These are phyloP conservation scores for Arctium minus DNA, from an alignment of 129 eudicot genomes.

Conservation along the genomic window DNA sequence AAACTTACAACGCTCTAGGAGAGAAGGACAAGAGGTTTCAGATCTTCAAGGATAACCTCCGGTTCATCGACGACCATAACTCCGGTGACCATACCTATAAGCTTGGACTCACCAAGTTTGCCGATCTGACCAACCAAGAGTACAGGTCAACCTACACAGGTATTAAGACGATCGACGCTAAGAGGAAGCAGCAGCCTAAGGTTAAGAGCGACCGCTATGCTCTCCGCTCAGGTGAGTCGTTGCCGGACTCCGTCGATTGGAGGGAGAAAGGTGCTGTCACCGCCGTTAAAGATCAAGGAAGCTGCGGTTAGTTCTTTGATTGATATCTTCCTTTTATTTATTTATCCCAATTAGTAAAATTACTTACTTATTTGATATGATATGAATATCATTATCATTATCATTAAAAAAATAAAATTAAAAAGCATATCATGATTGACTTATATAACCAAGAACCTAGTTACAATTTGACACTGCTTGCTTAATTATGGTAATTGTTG, in stretches of 20 bases:
- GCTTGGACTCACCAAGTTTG: conserved; percentile 71
- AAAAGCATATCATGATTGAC: neutral
- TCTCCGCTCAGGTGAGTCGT: conserved; percentile 41
- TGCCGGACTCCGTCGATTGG: conserved; percentile 83
- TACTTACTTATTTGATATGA: too few species aligned
- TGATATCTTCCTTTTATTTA: neutral
- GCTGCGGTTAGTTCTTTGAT: conserved; percentile 53
- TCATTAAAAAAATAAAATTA: too few species aligned
- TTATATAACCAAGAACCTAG: neutral
- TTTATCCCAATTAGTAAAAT: too few species aligned
- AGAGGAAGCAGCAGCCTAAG: conserved; percentile 20
- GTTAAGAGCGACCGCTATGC: conserved; percentile 48
- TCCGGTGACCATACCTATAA: conserved; percentile 45
- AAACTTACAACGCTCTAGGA: conserved; percentile 68
- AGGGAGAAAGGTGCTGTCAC: conserved; percentile 76
- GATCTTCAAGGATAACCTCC: conserved; percentile 79
- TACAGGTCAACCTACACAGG: conserved; percentile 51
- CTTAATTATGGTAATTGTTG: neutral
- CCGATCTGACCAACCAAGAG: conserved; percentile 86
- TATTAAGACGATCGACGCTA: conserved; percentile 22
- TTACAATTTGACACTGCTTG: neutral
- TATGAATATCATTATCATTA: too few species aligned
- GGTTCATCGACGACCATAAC: conserved; percentile 67
- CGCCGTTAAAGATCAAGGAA: conserved; percentile 82
- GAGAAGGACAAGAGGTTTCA: conserved; percentile 72